Evolutionary conservation across 2,329 filamentous ascomycete species (phyloP), one percentile per base, ranked within the genome.

Genomic region (Elsinoe perseae): DNA sequence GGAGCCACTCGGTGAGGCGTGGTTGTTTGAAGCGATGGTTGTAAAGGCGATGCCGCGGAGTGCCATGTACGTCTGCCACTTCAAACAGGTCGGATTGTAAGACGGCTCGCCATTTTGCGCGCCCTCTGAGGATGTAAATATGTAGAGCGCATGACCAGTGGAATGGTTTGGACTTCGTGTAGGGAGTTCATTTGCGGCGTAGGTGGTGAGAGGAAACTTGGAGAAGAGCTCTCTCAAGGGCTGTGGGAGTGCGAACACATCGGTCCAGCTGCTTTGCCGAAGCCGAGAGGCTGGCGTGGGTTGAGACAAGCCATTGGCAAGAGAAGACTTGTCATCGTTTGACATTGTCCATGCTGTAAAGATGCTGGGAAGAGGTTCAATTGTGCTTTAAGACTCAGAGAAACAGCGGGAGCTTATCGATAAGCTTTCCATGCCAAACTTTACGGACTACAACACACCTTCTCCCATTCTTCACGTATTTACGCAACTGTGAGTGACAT

Each of bases 51-150:
- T 76, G 38, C 80, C 80, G 52, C 83, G 80, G 64, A 96, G 88
- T 64, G 82, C 87, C 60, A 98, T 79, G 70, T 89, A 93, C 27
- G 90, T 84, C 89, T 97, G 93, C 90, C 90, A 97, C 76, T 92
- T 95, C 66, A 97, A 77, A 75, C 93, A 98, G 58, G 84, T 83
- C 9, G 93, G 93, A 69, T 97, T 97, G 73, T 86, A 95, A 61
- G 89, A 95, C 23, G 90, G 87, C 27, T 76, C 73, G 3, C 83
- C 83, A 36, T 67, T 67, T 56, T 70, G 69, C 30, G 83, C 86
- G 64, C 82, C 85, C n/a, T 78, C 73, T 1, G 81, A 74, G 12
- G 79, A 81, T 59, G 82, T 80, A 71, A 96, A 97, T 57, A 95
- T 77, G 69, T 90, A 90, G 7, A 98, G 76, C 8, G 81, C 78